A percentile compares a stretch with the other conserved stretches of the same genome.
Evolutionary conservation across 169 alveolate genomes (phyloP).

Genomic region (Cryptosporidium muris): DNA sequence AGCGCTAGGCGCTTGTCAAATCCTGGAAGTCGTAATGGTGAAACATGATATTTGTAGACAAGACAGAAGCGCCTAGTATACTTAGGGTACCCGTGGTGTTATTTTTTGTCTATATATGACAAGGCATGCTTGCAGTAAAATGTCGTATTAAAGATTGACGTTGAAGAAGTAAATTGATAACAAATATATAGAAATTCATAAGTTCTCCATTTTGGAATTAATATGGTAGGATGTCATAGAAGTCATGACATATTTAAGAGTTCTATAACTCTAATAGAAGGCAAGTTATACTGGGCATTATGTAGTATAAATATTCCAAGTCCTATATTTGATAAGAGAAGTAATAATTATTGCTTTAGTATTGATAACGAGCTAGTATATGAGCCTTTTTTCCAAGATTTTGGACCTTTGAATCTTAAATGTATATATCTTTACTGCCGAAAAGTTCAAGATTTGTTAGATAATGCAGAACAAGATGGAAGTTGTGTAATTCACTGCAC

Average conservation of each 20-base stretch:
- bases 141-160: too few species aligned
- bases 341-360: slow-evolving; percentile 75
- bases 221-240: slow-evolving; percentile 34
- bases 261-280: slow-evolving; percentile 41
- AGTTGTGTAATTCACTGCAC: slow-evolving; percentile 72
- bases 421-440: slow-evolving; percentile 83
- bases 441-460: slow-evolving; percentile 80
- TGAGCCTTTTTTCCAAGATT: slow-evolving; percentile 92
- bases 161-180: too few species aligned
- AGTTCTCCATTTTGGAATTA: background rate
- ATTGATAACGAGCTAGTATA: slow-evolving; percentile 87
- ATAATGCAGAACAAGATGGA: slow-evolving; percentile 69
- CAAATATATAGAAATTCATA: too few species aligned
- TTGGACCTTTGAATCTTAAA: slow-evolving; percentile 92
- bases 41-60: too few species aligned
- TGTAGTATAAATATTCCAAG: slow-evolving; percentile 27
- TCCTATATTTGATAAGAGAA: slow-evolving; percentile 5
- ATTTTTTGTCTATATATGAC: too few species aligned
- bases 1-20: too few species aligned
- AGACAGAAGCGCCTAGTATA: too few species aligned
- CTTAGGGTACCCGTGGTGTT: too few species aligned
- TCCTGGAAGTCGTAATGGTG: too few species aligned
- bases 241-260: slow-evolving; percentile 42
- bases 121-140: too few species aligned
- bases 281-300: slow-evolving; percentile 54